Evolutionary conservation across 1,139 yeast species (phyloP).

Genomic region (Debaryomyces singareniensis): DNA sequence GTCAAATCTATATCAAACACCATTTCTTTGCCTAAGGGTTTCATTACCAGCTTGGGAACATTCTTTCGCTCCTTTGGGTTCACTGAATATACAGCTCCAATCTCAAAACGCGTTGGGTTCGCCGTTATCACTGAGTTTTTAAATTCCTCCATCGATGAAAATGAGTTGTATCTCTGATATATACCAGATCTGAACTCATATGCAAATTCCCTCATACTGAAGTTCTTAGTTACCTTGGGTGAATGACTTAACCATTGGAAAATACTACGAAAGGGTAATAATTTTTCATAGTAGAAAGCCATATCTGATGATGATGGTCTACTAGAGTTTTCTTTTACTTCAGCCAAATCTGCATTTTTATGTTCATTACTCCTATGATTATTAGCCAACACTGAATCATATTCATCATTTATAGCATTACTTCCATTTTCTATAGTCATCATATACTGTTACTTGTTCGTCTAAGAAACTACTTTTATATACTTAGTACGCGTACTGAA

Average conservation of each 20-base stretch:
- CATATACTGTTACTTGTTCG: no score
- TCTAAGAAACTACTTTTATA: no score
- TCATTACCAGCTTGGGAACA: slow-evolving; percentile 73
- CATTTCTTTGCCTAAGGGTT: slow-evolving; percentile 77
- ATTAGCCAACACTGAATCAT: no score
- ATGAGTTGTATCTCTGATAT: slow-evolving; percentile 86
- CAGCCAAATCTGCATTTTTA: no score
- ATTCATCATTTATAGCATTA: no score
- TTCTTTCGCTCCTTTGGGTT: slow-evolving; percentile 82
- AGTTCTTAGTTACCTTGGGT: slow-evolving; percentile 60
- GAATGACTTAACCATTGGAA: slow-evolving; percentile 90
- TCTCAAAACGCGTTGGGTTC: slow-evolving; percentile 87
- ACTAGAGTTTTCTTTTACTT: no score
- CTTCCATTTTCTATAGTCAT: no score
- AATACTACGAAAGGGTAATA: slow-evolving; percentile 65
- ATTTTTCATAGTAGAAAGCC: slow-evolving; percentile 66
- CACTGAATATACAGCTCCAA: slow-evolving; percentile 87
- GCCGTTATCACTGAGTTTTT: slow-evolving; percentile 64
- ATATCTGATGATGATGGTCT: slow-evolving; percentile 62
- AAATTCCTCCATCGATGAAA: slow-evolving; percentile 60
- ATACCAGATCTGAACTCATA: slow-evolving; percentile 82
- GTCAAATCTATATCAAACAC: slow-evolving; percentile 97
- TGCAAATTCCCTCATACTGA: slow-evolving; percentile 89
- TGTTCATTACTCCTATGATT: no score
- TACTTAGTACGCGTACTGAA: no score